Evolutionary conservation across 495 filamentous ascomycete genomes (phyloP).

Genomic region (Penicillium tannophilum): DNA sequence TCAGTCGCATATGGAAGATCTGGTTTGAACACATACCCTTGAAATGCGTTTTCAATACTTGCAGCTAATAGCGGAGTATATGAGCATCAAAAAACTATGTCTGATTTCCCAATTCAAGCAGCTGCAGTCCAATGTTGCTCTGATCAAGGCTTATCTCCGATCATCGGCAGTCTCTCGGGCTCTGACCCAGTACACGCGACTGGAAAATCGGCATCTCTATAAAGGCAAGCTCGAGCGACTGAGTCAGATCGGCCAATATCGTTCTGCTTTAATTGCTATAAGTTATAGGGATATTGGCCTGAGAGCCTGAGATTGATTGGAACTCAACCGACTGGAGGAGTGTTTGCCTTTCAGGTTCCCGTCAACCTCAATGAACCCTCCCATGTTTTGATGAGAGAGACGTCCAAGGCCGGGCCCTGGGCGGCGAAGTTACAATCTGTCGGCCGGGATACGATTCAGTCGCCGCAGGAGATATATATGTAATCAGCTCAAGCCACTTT

Average conservation of each 20-base stretch:
- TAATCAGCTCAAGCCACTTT: constrained; percentile 45
- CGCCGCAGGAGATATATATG: constrained; percentile 48
- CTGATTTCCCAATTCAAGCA: too few relatives aligned
- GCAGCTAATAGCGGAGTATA: background rate
- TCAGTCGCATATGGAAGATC: too few relatives aligned
- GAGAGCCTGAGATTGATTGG: constrained; percentile 41
- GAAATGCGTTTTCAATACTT: too few relatives aligned
- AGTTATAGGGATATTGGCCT: too few relatives aligned
- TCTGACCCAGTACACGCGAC: background rate
- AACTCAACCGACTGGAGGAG: constrained; percentile 40
- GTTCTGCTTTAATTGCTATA: too few relatives aligned
- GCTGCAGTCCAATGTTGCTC: background rate
- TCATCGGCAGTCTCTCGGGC: background rate
- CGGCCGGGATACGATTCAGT: constrained; percentile 51
- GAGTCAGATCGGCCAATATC: too few relatives aligned
- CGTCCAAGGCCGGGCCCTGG: constrained; percentile 43
- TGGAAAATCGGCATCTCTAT: too few relatives aligned
- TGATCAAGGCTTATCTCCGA: background rate
- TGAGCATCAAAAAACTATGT: too few relatives aligned
- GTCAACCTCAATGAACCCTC: constrained; percentile 52
- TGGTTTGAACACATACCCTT: too few relatives aligned
- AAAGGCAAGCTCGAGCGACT: too few relatives aligned
- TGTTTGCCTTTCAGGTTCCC: constrained; percentile 58
- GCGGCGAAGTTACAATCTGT: constrained; percentile 30
- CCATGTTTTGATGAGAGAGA: constrained; percentile 52